phyloP scores from a whole-genome alignment of 768 basidiomycete genomes.

The Cyclocybe aegerita region DNA sequence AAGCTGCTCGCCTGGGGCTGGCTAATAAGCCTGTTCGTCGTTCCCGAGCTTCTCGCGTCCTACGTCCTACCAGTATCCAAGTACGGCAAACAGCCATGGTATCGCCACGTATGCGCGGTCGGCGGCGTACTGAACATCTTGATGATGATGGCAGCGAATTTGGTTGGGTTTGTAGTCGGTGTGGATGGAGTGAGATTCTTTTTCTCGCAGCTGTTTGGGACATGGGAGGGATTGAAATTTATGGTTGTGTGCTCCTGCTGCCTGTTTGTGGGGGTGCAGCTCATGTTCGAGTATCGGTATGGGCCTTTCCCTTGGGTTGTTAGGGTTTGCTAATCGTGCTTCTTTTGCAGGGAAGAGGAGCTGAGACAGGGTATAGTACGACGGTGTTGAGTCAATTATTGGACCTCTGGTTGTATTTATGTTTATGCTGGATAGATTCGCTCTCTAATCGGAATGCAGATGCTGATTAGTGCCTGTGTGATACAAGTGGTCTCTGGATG shows the following conservation, averaged over 20 bases:
- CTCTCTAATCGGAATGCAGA: no score
- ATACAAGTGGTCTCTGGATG: no score
- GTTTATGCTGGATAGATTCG: background rate
- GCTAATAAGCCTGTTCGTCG: slow-evolving; percentile 87
- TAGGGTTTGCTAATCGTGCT: background rate
- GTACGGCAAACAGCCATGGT: slow-evolving; percentile 76
- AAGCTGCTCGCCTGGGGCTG: slow-evolving; percentile 93
- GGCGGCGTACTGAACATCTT: slow-evolving; percentile 85
- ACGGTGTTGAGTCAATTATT: slow-evolving; percentile 8
- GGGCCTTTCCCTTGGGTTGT: slow-evolving; percentile 22
- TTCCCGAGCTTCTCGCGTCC: slow-evolving; percentile 76
- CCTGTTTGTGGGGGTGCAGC: slow-evolving; percentile 79
- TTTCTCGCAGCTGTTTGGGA: slow-evolving; percentile 57
- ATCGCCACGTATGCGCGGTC: slow-evolving; percentile 78
- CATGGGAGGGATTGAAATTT: slow-evolving; percentile 68
- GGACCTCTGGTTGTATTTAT: background rate
- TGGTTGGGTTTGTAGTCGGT: slow-evolving; percentile 94
- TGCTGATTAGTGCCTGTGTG: no score
- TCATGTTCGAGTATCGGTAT: slow-evolving; percentile 96
- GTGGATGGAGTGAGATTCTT: slow-evolving; percentile 76
- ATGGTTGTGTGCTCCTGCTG: slow-evolving; percentile 55
- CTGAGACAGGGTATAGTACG: slow-evolving; percentile 37
- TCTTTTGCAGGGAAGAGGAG: slow-evolving; percentile 64
- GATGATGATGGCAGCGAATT: slow-evolving; percentile 89
- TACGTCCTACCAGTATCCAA: slow-evolving; percentile 60